A percentile compares a stretch with the other conserved stretches of the same genome.
Evolutionary conservation across 192 early-diverging fungal species (phyloP).

Genomic region (Lobulomyces angularis): DNA sequence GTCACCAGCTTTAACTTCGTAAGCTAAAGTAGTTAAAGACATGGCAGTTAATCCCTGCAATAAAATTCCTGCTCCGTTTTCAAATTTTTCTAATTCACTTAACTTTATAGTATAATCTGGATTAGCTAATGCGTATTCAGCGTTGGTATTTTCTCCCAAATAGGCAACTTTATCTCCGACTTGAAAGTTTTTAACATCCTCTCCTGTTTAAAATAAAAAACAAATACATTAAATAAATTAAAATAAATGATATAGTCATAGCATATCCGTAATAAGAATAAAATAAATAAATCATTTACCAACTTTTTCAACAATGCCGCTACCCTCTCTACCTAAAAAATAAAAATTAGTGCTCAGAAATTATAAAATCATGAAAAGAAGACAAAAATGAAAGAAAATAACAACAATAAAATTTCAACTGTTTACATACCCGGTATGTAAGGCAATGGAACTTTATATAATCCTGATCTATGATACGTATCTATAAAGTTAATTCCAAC

Average conservation of each 20-base stretch:
- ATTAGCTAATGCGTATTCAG: conserved; percentile 54
- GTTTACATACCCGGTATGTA: conserved; percentile 42
- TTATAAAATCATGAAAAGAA: not conserved
- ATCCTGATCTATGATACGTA: conserved; percentile 72
- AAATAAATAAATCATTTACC: conserved; percentile 35
- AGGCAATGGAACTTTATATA: conserved; percentile 55
- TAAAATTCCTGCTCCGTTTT: conserved; percentile 49
- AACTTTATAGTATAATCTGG: conserved; percentile 18
- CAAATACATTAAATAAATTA: not conserved
- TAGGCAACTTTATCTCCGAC: conserved; percentile 79
- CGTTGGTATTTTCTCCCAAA: conserved; percentile 47
- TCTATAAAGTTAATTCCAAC: conserved; percentile 86
- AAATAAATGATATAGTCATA: not conserved
- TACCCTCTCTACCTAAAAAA: conserved; percentile 42
- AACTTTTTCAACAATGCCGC: conserved; percentile 65
- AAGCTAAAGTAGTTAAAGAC: conserved; percentile 53
- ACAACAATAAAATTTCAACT: not conserved
- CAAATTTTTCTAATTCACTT: conserved; percentile 31
- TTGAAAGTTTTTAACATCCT: conserved; percentile 42
- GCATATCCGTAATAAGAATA: not conserved
- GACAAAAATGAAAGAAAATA: not conserved
- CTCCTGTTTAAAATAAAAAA: no score
- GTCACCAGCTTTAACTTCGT: conserved; percentile 58
- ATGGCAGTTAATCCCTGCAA: conserved; percentile 73
- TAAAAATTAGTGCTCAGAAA: not conserved